Percentiles rank a stretch among this genome's conserved stretches.
phyloP scores from a whole-genome alignment of 768 basidiomycete species.

The Rhizopogon rudus region DNA sequence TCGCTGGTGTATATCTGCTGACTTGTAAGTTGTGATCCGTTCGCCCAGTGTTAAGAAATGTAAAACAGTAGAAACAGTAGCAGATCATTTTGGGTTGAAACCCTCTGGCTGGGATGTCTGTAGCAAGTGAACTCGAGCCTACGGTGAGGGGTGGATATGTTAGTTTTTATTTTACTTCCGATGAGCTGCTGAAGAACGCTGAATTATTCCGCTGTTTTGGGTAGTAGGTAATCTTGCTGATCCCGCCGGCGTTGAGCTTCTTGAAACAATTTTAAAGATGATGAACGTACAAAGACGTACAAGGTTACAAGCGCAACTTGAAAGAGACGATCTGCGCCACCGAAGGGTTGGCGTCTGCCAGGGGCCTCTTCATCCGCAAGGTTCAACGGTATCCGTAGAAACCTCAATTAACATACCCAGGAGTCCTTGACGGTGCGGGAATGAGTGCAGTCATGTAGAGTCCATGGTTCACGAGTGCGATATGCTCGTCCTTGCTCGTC shows the following conservation, averaged over 20 bases:
- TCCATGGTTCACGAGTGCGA: conserved; percentile 75
- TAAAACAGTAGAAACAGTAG: too few species aligned
- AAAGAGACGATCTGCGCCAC: conserved; percentile 50
- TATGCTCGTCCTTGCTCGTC: conserved; percentile 57
- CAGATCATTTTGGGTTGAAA: too few species aligned
- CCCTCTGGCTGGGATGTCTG: too few species aligned
- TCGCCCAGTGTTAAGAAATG: too few species aligned
- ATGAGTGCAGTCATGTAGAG: conserved; percentile 61
- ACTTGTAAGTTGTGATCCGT: too few species aligned
- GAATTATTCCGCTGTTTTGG: conserved; percentile 72
- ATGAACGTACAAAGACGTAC: conserved; percentile 17
- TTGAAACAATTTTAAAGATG: conserved; percentile 14
- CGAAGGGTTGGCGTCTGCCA: conserved; percentile 35
- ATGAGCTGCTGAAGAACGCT: conserved; percentile 55
- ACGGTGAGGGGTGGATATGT: too few species aligned
- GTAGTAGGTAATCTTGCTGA: conserved; percentile 66
- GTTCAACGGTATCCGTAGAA: conserved; percentile 11
- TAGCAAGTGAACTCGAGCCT: too few species aligned
- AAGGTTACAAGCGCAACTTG: conserved; percentile 32
- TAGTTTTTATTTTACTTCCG: too few species aligned
- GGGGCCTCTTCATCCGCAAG: conserved; percentile 20
- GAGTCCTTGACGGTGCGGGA: conserved; percentile 41
- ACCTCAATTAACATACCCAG: conserved; percentile 28
- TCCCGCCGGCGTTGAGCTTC: conserved; percentile 73
- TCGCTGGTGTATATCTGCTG: too few species aligned